phyloP scores from a whole-genome alignment of 345 rosid species.

The Aquilaria sinensis region DNA sequence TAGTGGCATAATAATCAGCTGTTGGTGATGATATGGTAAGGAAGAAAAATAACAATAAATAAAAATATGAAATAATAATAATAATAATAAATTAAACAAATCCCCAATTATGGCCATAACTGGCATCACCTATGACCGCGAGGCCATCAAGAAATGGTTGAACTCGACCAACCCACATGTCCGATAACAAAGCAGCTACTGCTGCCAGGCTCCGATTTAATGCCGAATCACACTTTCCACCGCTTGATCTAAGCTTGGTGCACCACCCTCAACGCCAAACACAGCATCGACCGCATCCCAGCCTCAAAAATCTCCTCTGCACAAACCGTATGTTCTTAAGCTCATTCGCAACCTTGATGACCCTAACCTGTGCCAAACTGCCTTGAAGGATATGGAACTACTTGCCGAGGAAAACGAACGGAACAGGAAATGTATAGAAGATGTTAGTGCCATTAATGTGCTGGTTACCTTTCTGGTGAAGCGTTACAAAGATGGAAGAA shows the following conservation, averaged over 20 bases:
- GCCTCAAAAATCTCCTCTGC: slow-evolving; percentile 23
- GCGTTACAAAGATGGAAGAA: slow-evolving; percentile 14
- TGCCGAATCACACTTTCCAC: slow-evolving; percentile 42
- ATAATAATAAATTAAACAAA: too few species aligned
- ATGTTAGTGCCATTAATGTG: slow-evolving; percentile 21
- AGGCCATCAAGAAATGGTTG: slow-evolving; percentile 54
- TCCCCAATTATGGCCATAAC: slow-evolving; percentile 49
- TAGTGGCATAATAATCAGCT: too few species aligned
- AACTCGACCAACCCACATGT: slow-evolving; percentile 24
- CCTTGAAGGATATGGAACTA: slow-evolving; percentile 29
- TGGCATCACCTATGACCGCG: slow-evolving; percentile 55
- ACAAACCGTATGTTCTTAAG: slow-evolving; percentile 15
- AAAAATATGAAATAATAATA: too few species aligned
- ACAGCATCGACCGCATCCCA: slow-evolving; percentile 25
- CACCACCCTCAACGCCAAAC: slow-evolving; percentile 6
- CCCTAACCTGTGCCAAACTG: background rate
- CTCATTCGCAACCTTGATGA: slow-evolving; percentile 26
- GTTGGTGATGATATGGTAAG: too few species aligned
- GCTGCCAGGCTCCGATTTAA: slow-evolving; percentile 29
- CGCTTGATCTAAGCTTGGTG: slow-evolving; percentile 58
- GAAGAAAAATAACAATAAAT: too few species aligned
- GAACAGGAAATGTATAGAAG: slow-evolving; percentile 28
- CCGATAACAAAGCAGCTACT: slow-evolving; percentile 50
- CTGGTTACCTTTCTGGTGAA: slow-evolving; percentile 19
- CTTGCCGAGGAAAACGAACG: slow-evolving; percentile 24